Base-by-base conservation (phyloP, 345 rosid species). In the Murraya koenigii region DNA sequence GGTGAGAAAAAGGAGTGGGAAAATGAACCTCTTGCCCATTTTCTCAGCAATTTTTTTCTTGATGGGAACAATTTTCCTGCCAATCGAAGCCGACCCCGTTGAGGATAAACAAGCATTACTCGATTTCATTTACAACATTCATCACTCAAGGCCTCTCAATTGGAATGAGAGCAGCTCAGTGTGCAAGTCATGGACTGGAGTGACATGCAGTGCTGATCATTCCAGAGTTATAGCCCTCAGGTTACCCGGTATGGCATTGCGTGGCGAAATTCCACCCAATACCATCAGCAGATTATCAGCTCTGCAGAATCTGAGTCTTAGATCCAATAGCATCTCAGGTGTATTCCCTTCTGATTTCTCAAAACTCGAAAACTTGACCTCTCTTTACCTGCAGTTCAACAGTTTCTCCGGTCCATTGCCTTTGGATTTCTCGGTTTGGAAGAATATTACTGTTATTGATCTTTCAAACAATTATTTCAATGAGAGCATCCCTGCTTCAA, bases 111-210 rank as follows among this genome's bases (percentile, higher is more conserved):
- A 83, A 74, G 92, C 95, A 33, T 87, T 92, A 75, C 90, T 96
- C 8, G 97, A 92, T 47, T 96, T 94, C 59, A 49, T 88, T n/a
- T 75, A 74, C 61, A 82, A 84, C n/a, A 78, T 91, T 79, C 84
- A 78, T 69, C 91, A 89, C 80, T 84, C 98, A 17, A 88, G 77
- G 41, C 71, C 82, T 67, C 84, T 96, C 25, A 93, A 94, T 25
- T 96, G 97, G 98, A 86, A 83, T 25, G 82, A 84, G 72, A 73
- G 68, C 81, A 84, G 80, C 59, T 71, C 91, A 9, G 80, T 94
- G 2, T 96, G 99, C 82, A 79, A 71, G n/a, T 73, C 80, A 47
- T 96, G 98, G 99, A 84, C 84, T 15, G 98, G 99, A 63, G 91
- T 96, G 59, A 83, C 85, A 13, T 94, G 99, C 82, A 88, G 83